These are phyloP conservation scores for Leishmania amazonensis DNA, from an alignment of 208 protist species.

Conservation along the genomic window DNA sequence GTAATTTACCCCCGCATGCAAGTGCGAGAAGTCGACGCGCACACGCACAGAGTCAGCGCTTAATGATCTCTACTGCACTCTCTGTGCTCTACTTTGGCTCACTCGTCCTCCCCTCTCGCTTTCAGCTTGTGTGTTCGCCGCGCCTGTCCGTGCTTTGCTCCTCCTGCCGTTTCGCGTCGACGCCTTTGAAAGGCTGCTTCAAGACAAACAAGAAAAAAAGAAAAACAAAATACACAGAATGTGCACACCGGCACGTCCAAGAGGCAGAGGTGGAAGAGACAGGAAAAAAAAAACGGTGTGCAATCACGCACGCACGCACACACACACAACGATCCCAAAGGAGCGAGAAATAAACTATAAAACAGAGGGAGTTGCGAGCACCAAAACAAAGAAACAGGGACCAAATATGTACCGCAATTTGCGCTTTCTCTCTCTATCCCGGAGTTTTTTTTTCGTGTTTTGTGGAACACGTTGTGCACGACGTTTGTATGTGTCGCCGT, in stretches of 20 bases:
- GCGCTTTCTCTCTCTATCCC: neutral
- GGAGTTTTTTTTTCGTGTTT: neutral
- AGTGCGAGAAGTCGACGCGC: neutral
- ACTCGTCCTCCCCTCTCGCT: neutral
- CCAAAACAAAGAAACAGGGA: neutral
- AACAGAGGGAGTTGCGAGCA: neutral
- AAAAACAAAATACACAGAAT: neutral
- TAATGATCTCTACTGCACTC: neutral
- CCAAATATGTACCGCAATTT: neutral
- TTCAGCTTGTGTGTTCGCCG: too few relatives aligned
- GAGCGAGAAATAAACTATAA: neutral
- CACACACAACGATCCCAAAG: too few relatives aligned
- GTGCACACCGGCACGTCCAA: neutral
- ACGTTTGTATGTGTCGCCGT: neutral
- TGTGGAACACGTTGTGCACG: conserved; percentile 1
- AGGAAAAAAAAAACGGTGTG: neutral
- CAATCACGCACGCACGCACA: neutral
- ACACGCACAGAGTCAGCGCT: neutral
- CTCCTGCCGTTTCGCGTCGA: neutral
- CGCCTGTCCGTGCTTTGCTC: neutral
- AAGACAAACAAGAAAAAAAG: neutral
- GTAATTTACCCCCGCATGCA: neutral
- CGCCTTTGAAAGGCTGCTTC: neutral
- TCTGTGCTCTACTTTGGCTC: neutral
- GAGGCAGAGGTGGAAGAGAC: neutral